These are phyloP conservation scores for Aspergillus ibericus DNA, from an alignment of 2,329 filamentous ascomycete species.

Conservation along the genomic window DNA sequence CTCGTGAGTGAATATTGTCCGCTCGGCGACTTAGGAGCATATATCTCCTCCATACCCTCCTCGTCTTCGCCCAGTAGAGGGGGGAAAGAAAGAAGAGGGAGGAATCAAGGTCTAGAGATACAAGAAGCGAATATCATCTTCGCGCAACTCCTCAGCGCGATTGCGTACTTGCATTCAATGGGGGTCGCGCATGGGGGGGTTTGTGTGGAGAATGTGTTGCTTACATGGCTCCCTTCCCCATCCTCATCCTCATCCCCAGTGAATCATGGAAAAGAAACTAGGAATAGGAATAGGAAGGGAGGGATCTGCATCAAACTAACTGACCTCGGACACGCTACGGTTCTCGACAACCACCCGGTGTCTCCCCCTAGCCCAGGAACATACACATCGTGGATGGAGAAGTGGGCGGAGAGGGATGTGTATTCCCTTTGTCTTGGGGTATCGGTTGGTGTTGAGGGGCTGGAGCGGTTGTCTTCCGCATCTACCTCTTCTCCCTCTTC, in stretches of 20 bases:
- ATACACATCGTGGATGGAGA: too few relatives aligned
- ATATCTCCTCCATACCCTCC: constrained; percentile 72
- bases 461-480: too few relatives aligned
- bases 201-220: constrained; percentile 91
- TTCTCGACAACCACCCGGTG: neutral
- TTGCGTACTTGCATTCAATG: constrained; percentile 69
- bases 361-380: too few relatives aligned
- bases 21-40: constrained; percentile 71
- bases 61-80: too few relatives aligned
- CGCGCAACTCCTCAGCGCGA: constrained; percentile 55
- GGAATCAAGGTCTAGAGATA: constrained; percentile 55
- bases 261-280: too few relatives aligned
- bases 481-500: too few relatives aligned
- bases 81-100: neutral
- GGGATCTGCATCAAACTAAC: constrained; percentile 77
- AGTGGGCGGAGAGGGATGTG: too few relatives aligned
- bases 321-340: constrained; percentile 69
- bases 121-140: constrained; percentile 88
- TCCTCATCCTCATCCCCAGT: too few relatives aligned
- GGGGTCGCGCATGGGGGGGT: constrained; percentile 91
- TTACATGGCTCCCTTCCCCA: constrained; percentile 70
- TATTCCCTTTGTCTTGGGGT: neutral
- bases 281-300: neutral
- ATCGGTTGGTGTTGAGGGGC: neutral
- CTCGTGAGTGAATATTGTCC: constrained; percentile 50